Base-by-base conservation (phyloP, 257 asterid species). In the Solanum appendiculatum region DNA sequence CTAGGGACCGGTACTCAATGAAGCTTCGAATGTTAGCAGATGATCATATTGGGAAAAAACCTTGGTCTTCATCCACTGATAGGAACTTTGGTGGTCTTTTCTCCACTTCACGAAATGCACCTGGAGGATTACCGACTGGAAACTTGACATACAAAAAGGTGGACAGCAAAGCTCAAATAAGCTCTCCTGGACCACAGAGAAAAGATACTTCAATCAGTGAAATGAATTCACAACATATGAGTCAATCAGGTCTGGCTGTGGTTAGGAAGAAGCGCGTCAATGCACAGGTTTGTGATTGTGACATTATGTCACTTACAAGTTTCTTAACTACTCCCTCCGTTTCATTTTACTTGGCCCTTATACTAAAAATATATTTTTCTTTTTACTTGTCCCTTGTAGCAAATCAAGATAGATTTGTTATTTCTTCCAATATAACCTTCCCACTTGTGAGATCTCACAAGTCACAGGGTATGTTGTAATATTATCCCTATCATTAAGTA, bases 241-340 rank as follows among this genome's bases (percentile, higher is more conserved):
- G 94, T 87, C 98, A 91, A 91, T 91, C 96, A 36, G 93, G 95
- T 80, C 89, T 92, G 86, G 93, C 95, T 15, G 94, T 95, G 40
- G 91, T 90, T 44, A 91, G 96, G 84, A 95, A 95, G 90, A 95
- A 94, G 88, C 95, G 98, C 25, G 91, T 95, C 48, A 96, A 92
- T 89, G 93, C 94, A 82, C 98, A 95, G 98, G 98, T 95, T 89
- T 86, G 92, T 86, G 33, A 29, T 86, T 73, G 64, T 29, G 66
- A 70, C 42, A 77, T 87, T 75, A 48, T 29, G 68, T 81, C 18
- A 48, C 21, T 31, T 18, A 18, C 68, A 31, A 29, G 31, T 85
- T 37, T 74, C 40, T 81, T 73, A 40, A 23, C 60, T 51, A n/a
- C 48, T 5, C 29, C 44, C 42, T 2, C 29, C 6, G 7, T 36